Evolutionary conservation across 2,329 filamentous ascomycete genomes (phyloP).

Genomic region (Sporothrix brasiliensis): DNA sequence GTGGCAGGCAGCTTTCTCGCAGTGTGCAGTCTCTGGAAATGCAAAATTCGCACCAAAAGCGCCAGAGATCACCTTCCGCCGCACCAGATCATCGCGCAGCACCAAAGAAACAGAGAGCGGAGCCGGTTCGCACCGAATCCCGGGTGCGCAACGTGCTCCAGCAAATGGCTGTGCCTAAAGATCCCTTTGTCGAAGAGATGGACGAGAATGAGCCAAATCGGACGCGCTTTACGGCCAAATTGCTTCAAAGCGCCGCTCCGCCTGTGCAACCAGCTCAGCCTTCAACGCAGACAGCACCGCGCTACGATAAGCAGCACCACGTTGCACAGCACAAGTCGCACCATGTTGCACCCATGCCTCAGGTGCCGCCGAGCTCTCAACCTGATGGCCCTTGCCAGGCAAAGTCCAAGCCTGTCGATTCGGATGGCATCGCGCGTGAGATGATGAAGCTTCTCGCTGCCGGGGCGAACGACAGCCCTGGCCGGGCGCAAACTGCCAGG

Average conservation of each 20-base stretch:
- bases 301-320: neutral
- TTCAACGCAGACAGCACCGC: neutral
- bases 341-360: neutral
- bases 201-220: neutral
- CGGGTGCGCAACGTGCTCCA: neutral
- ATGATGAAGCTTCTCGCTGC: constrained; percentile 32
- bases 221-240: constrained; percentile 32
- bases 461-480: neutral
- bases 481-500: neutral
- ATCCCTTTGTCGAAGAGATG: constrained; percentile 28
- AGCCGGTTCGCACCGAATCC: neutral
- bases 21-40: constrained; percentile 1
- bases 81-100: neutral
- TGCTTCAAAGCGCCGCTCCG: constrained; percentile 23
- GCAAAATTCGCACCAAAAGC: neutral
- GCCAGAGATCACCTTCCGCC: neutral
- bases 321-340: neutral
- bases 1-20: neutral
- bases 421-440: constrained; percentile 26
- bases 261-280: neutral
- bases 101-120: constrained; percentile 3
- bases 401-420: neutral
- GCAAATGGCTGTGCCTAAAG: neutral
- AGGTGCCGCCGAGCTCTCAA: neutral
- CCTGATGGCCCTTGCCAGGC: neutral